Evolutionary conservation across 306 rosid species (phyloP).

Genomic region (Astragalus glycyphyllos): DNA sequence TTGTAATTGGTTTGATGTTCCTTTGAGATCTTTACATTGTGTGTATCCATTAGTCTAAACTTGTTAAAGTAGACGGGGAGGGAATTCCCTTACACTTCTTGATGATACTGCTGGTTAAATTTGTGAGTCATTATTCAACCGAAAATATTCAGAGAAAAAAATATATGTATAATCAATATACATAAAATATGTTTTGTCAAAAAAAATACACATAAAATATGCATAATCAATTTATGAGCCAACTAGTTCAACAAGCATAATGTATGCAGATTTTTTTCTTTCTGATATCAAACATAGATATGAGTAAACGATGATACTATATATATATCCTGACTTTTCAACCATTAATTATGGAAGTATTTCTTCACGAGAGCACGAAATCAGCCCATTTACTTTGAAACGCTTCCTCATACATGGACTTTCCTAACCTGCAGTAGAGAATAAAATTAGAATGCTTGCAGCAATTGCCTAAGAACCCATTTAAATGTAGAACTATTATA

Average conservation of each 20-base stretch:
- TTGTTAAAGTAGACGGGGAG: too few relatives aligned
- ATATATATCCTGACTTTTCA: slow-evolving; percentile 12
- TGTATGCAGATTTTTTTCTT: background rate
- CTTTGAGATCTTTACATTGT: too few relatives aligned
- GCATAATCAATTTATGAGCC: background rate
- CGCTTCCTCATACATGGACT: slow-evolving; percentile 53
- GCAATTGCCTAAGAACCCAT: background rate
- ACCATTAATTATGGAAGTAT: slow-evolving; percentile 25
- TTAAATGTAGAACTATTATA: too few relatives aligned
- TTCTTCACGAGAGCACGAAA: slow-evolving; percentile 16
- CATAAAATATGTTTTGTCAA: too few relatives aligned
- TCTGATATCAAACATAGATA: background rate
- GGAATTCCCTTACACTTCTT: too few relatives aligned
- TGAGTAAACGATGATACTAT: slow-evolving; percentile 1
- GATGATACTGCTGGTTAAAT: too few relatives aligned
- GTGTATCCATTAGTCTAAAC: too few relatives aligned
- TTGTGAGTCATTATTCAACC: too few relatives aligned
- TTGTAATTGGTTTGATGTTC: too few relatives aligned
- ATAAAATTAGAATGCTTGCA: slow-evolving; percentile 7
- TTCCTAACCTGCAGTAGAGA: slow-evolving; percentile 57
- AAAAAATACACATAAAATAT: background rate
- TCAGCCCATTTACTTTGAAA: slow-evolving; percentile 24
- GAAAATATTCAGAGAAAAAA: too few relatives aligned
- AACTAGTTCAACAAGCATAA: slow-evolving; percentile 3
- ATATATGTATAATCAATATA: too few relatives aligned